Evolutionary conservation across 139 green algal genomes (phyloP).

Genomic region (Micromonas commoda): DNA sequence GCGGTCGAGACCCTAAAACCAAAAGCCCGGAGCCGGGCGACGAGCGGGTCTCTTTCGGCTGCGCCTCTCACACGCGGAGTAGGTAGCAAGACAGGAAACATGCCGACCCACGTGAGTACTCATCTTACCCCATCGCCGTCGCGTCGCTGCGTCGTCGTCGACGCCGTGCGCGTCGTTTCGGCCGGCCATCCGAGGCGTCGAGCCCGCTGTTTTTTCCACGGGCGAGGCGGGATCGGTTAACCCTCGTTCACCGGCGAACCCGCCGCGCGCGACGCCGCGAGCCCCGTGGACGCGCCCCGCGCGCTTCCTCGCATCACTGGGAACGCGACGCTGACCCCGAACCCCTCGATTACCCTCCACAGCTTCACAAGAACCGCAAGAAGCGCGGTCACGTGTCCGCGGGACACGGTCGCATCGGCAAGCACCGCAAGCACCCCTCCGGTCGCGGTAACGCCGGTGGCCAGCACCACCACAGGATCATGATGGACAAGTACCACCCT

Average conservation of each 20-base stretch:
- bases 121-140: not conserved
- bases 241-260: too few species aligned
- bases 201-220: too few species aligned
- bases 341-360: too few species aligned
- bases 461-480: slow-evolving; percentile 97
- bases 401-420: slow-evolving; percentile 97
- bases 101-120: slow-evolving; percentile 11
- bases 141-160: not conserved
- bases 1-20: too few species aligned
- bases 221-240: too few species aligned
- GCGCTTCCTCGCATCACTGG: too few species aligned
- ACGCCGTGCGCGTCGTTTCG: not conserved
- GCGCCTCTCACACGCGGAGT: too few species aligned
- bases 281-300: too few species aligned
- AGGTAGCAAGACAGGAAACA: not conserved
- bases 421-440: slow-evolving; percentile 97
- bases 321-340: too few species aligned
- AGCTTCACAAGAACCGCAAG: slow-evolving; percentile 92
- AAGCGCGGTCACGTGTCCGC: slow-evolving; percentile 95
- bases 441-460: slow-evolving; percentile 98
- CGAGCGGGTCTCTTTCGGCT: not conserved
- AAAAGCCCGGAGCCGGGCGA: not conserved
- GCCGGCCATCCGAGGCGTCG: too few species aligned
- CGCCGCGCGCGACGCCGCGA: too few species aligned
- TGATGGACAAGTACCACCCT: slow-evolving; percentile 89